Evolutionary conservation across 1,284 basidiomycete species (phyloP), one percentile per base, ranked within the genome.

Genomic region (Mycena citricolor): DNA sequence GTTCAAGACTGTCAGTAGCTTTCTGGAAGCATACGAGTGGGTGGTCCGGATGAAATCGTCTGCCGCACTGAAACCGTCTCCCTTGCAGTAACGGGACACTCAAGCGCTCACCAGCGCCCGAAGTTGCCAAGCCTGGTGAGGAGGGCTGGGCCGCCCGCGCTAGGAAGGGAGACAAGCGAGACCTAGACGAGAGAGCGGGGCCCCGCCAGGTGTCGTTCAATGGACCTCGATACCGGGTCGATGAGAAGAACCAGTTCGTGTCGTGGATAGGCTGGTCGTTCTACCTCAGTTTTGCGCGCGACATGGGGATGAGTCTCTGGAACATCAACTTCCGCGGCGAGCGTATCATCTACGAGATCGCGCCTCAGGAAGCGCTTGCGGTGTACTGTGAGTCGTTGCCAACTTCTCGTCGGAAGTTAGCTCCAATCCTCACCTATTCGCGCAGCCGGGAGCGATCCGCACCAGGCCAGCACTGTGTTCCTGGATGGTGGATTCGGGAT

Each of bases 401-500:
- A 11, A 42, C 20, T 33, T 50, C 8, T 5, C 23, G n/a, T 45
- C 10, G 2, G 28, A n/a, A n/a, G n/a, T 32, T 20, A 19, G 31
- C 5, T 19, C 6, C 16, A 12, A 13, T 17, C 25, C 12, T 14
- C 34, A 12, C 20, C 17, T 33, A n/a, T 8, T 12, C 25, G 28
- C 38, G 14, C 36, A 79, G 77, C 76, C 22, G 83, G 83, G 0
- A 75, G 74, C 47, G 82, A 86, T 55, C 83, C 83, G 5, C 68
- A 78, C 55, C 81, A 85, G 61, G 63, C 73, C 1, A 71, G 74
- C 1, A 80, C 81, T 3, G 79, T 79, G 3, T 86, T 77, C 73
- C 71, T 83, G 8, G 83, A 85, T 54, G 66, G 80, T 5, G 76
- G 73, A 55, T 85, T 83, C 50, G 83, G 83, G 24, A 82, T 85